Evolutionary conservation across 1,284 basidiomycete species (phyloP).

Genomic region (Schizophyllum commune): DNA sequence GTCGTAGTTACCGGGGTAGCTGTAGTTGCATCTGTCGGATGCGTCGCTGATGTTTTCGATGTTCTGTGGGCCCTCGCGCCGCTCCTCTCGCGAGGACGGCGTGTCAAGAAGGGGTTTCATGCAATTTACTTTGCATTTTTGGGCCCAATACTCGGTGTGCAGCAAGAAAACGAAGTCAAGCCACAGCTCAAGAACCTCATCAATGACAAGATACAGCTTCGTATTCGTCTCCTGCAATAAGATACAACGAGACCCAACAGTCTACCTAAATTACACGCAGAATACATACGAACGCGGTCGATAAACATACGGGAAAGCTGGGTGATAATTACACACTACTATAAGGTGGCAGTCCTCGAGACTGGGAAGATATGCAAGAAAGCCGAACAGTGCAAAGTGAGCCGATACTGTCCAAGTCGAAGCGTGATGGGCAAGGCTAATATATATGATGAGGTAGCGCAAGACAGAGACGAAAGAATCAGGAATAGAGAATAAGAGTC

Average conservation of each 20-base stretch:
- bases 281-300: neutral
- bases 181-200: too few species aligned
- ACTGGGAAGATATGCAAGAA: neutral
- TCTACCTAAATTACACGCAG: neutral
- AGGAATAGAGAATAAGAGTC: neutral
- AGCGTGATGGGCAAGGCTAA: neutral
- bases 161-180: too few species aligned
- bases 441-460: neutral
- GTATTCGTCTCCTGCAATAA: neutral
- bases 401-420: neutral
- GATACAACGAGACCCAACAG: neutral
- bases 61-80: neutral
- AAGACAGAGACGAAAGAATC: neutral
- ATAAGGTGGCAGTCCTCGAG: neutral
- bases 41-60: neutral
- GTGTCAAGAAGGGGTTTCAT: neutral
- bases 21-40: neutral
- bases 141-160: neutral
- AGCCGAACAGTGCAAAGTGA: neutral
- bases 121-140: neutral
- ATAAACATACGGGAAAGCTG: neutral
- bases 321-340: neutral
- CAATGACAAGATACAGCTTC: neutral
- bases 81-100: neutral
- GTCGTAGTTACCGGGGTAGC: neutral